Conservation (phyloP, 1,139 yeast genomes). For the Candida sanyaensis region DNA sequence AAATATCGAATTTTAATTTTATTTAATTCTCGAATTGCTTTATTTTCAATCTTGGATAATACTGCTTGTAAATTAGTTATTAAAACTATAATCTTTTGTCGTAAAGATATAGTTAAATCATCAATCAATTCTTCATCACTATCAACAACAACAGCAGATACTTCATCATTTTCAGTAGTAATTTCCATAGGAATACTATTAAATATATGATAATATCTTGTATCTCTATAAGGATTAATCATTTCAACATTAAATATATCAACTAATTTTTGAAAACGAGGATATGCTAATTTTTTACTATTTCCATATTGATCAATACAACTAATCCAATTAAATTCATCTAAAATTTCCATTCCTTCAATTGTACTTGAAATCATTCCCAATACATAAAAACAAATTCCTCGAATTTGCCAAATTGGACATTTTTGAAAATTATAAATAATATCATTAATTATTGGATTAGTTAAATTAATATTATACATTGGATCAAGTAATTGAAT, state of each 20-base stretch:
- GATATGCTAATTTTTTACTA: constrained; percentile 61
- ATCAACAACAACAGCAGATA: constrained; percentile 2
- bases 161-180: constrained; percentile 1
- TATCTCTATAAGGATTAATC: constrained; percentile 34
- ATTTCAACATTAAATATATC: constrained; percentile 25
- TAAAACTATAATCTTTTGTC: constrained; percentile 45
- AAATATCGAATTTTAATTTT: constrained; percentile 56
- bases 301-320: constrained; percentile 52
- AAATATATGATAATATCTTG: constrained; percentile 31
- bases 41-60: constrained; percentile 64
- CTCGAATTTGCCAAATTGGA: constrained; percentile 64
- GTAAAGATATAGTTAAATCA: constrained; percentile 3
- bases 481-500: constrained; percentile 65
- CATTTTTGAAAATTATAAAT: constrained; percentile 43
- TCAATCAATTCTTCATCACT: constrained; percentile 11
- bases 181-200: constrained; percentile 16
- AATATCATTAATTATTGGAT: constrained; percentile 55
- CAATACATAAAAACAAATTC: constrained; percentile 74
- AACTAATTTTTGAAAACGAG: constrained; percentile 23
- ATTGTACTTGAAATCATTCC: constrained; percentile 74
- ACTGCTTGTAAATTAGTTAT: constrained; percentile 62
- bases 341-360: constrained; percentile 85
- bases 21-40: constrained; percentile 64
- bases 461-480: constrained; percentile 37
- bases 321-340: constrained; percentile 76